A percentile compares a stretch with the other conserved stretches of the same genome.
Conservation (phyloP, 768 basidiomycete genomes). For the Tricholomella constricta region DNA sequence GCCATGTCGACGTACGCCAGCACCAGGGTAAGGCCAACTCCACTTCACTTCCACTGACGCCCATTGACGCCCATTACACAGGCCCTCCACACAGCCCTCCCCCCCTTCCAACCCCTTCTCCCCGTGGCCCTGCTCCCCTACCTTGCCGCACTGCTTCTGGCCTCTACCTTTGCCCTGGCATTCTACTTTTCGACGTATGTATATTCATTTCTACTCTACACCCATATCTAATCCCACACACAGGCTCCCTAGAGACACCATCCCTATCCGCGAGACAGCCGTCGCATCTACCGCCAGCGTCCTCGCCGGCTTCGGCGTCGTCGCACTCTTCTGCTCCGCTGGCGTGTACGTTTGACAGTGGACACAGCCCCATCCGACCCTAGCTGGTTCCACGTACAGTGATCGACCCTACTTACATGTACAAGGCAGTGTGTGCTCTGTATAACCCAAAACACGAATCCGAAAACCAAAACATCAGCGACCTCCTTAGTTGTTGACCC, state of each 20-base stretch:
- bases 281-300: conserved; percentile 75
- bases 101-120: conserved; percentile 71
- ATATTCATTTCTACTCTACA: conserved; percentile 4
- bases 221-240: conserved; percentile 9
- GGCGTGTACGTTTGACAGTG: conserved; percentile 75
- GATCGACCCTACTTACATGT: too few relatives aligned
- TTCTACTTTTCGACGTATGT: conserved; percentile 91
- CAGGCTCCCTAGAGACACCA: conserved; percentile 75
- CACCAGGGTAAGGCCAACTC: conserved; percentile 45
- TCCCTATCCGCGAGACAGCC: conserved; percentile 63
- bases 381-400: too few relatives aligned
- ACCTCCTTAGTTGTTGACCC: conserved; percentile 65
- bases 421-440: too few relatives aligned
- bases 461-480: background rate
- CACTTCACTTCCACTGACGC: conserved; percentile 1
- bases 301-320: conserved; percentile 86
- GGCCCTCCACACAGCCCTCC: conserved; percentile 66
- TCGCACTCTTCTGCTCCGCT: conserved; percentile 83
- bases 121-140: conserved; percentile 70
- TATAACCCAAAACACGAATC: background rate
- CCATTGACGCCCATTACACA: conserved; percentile 18
- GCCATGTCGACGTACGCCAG: conserved; percentile 59
- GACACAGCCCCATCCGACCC: too few relatives aligned
- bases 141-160: conserved; percentile 72
- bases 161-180: conserved; percentile 76